Evolutionary conservation across 352 stramenopile genomes (phyloP), one percentile per base, ranked within the genome.

Genomic region (Globisporangium uncinulatum): DNA sequence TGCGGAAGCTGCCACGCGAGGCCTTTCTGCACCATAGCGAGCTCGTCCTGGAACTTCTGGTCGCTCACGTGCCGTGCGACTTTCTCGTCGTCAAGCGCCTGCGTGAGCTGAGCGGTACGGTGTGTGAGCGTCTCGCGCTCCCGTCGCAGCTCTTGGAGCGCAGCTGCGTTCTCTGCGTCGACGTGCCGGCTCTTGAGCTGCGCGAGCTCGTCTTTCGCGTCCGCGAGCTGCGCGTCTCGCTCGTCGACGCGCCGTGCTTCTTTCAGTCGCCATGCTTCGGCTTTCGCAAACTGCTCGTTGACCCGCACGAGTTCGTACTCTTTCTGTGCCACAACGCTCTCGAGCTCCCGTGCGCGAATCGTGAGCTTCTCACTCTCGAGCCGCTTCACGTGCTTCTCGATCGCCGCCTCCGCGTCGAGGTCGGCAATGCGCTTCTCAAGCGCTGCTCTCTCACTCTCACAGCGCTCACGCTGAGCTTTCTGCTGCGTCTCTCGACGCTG

Each of bases 211-310:
- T 85, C 74, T 9, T 70, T 74, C 46, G 79, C 45, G 43, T 78
- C 71, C 45, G 82, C 60, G 5, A 83, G n/a, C 37, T 82, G 67
- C 3, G 44, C 44, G 54, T 83, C 74, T 20, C 74, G 74, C 51
- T 80, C 71, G 55, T 85, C 74, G 20, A 85, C 74, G 2, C 74
- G 70, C 9, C 69, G 62, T 15, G 67, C 66, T 71, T 83, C 73
- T 42, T 80, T 80, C 13, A 67, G 56, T 9, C 70, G 65, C 73
- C 73, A 83, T 11, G 69, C 55, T 56, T 83, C 73, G 1, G 73
- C 73, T 57, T 74, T 80, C 17, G 63, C 56, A 51, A 80, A 83
- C 20, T 63, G 63, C 53, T 83, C 73, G 57, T 83, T 66, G 8
- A 76, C 51, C 10, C 70, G 66, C 19, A 57, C 54, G 14, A 64